A percentile compares a stretch with the other conserved stretches of the same genome.
These are phyloP conservation scores for Arbutus unedo DNA, from an alignment of 148 eudicot species.

Conservation along the genomic window DNA sequence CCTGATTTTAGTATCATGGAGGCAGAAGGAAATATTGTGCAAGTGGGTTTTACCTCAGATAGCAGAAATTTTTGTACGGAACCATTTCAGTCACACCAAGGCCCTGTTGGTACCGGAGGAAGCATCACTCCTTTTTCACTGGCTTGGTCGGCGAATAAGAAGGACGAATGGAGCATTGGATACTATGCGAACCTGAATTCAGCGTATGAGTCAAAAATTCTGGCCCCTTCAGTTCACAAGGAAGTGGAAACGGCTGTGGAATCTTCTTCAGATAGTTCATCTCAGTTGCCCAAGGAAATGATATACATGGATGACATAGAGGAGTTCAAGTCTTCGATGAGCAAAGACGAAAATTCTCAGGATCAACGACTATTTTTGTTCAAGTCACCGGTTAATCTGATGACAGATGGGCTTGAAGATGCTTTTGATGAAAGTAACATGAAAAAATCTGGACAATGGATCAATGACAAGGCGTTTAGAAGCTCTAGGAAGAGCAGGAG, in stretches of 20 bases:
- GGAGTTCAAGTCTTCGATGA: slow-evolving; percentile 45
- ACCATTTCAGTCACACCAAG: neutral
- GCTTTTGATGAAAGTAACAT: neutral
- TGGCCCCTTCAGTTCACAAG: neutral
- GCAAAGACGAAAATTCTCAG: slow-evolving; percentile 15
- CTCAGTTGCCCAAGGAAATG: slow-evolving; percentile 24
- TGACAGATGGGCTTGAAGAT: slow-evolving; percentile 1
- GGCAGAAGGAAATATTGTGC: slow-evolving; percentile 12
- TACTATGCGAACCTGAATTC: neutral
- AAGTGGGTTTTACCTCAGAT: slow-evolving; percentile 3
- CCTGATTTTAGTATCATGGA: slow-evolving; percentile 6
- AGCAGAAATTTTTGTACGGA: neutral
- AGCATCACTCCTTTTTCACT: slow-evolving; percentile 14
- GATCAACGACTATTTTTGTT: slow-evolving; percentile 70
- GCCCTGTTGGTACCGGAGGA: neutral
- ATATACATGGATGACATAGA: slow-evolving; percentile 52
- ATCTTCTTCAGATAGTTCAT: slow-evolving; percentile 32
- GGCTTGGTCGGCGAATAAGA: neutral
- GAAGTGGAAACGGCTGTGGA: slow-evolving; percentile 6
- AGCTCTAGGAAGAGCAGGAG: slow-evolving; percentile 19
- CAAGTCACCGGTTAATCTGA: slow-evolving; percentile 23
- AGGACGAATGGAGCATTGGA: neutral
- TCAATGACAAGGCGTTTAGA: slow-evolving; percentile 17
- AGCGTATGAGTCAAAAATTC: neutral
- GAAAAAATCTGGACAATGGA: neutral